These are phyloP conservation scores for Mimosa bimucronata DNA, from an alignment of 306 rosid genomes.

Conservation along the genomic window DNA sequence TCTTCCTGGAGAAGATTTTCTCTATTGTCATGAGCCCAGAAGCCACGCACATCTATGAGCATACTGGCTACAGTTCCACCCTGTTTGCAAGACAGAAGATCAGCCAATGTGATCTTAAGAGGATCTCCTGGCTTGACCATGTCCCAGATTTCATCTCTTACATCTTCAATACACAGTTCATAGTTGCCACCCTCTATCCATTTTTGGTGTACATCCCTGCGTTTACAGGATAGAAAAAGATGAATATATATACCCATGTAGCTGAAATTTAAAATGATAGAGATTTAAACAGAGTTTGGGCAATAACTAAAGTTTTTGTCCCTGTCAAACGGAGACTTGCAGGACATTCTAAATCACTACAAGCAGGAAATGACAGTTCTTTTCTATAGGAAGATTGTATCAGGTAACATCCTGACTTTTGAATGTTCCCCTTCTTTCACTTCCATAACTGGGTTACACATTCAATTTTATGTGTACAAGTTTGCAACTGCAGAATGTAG, in stretches of 20 bases:
- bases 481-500: not conserved
- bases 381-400: conserved; percentile 80
- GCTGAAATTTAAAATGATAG: conserved; percentile 10
- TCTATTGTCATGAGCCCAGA: conserved; percentile 99
- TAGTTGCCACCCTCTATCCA: conserved; percentile 99
- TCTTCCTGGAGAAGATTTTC: conserved; percentile 99
- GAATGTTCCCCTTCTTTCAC: conserved; percentile 95
- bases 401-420: conserved; percentile 76
- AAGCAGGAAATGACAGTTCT: conserved; percentile 81
- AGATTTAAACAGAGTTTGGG: not conserved
- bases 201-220: conserved; percentile 97
- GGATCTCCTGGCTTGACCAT: conserved; percentile 96
- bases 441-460: conserved; percentile 54
- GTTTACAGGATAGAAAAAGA: conserved; percentile 16
- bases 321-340: conserved; percentile 68
- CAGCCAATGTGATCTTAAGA: conserved; percentile 72
- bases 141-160: conserved; percentile 97
- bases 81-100: conserved; percentile 88
- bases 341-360: conserved; percentile 67
- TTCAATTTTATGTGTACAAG: conserved; percentile 26
- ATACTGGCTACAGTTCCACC: conserved; percentile 99
- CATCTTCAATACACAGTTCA: conserved; percentile 95
- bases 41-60: conserved; percentile 98
- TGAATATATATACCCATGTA: not conserved
- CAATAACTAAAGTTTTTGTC: conserved; percentile 43